A percentile compares a stretch with the other conserved stretches of the same genome.
phyloP scores from a whole-genome alignment of 805 yeast genomes.

The Zygoascus biomembranicola region DNA sequence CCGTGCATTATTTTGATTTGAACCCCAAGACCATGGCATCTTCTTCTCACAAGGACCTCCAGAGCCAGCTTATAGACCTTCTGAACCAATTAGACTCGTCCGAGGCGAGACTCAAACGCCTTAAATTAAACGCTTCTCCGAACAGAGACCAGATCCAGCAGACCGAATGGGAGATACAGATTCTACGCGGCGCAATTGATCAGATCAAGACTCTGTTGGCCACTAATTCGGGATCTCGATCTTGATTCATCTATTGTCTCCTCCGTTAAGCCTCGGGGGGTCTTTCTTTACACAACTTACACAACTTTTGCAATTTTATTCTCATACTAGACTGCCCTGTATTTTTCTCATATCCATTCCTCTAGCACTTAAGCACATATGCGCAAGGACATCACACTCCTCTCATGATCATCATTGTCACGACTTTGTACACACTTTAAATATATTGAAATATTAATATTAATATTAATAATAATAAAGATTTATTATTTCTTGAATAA shows the following conservation, averaged over 20 bases:
- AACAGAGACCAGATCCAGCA: conserved; percentile 8
- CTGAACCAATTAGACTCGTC: conserved; percentile 2
- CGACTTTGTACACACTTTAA: not conserved
- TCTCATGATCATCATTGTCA: not conserved
- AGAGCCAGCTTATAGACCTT: not conserved
- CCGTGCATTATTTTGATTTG: not conserved
- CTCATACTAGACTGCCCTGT: no score
- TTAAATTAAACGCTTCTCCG: not conserved
- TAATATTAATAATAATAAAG: not conserved
- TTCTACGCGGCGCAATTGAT: conserved; percentile 13
- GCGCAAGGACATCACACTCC: not conserved
- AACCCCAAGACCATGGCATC: not conserved
- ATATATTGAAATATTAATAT: not conserved
- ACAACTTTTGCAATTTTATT: no score
- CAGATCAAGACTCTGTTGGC: conserved; percentile 5
- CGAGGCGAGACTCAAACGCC: not conserved
- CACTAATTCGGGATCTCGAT: no score
- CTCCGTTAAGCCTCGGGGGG: no score
- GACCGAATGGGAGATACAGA: conserved; percentile 15
- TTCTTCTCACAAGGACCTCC: not conserved
- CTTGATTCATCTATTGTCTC: no score
- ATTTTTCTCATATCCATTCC: no score
- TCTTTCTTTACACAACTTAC: no score
- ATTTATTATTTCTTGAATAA: not conserved
- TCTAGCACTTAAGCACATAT: no score